A percentile compares a stretch with the other conserved stretches of the same genome.
Conservation (phyloP, 2,329 filamentous ascomycete genomes). For the Neodidymelliopsis sp. region DNA sequence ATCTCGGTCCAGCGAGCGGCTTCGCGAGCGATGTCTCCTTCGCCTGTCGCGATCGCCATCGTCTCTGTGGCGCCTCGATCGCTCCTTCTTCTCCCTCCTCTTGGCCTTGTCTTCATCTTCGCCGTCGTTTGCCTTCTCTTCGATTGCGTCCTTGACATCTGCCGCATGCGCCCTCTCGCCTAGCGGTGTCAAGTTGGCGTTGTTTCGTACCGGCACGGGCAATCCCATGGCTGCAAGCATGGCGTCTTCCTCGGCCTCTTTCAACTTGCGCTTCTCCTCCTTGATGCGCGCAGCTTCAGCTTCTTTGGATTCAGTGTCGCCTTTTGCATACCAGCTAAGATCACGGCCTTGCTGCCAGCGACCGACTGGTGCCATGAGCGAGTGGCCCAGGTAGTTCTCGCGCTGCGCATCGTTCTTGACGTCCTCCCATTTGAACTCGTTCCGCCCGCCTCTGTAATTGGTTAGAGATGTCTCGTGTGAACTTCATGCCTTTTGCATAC, state of each 20-base stretch:
- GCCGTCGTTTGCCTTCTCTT: constrained; percentile 54
- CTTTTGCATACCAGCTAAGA: constrained; percentile 70
- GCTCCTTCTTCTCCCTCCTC: constrained; percentile 33
- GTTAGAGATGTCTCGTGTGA: background rate
- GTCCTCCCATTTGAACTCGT: constrained; percentile 96
- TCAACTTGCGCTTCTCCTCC: constrained; percentile 81
- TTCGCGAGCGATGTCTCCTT: constrained; percentile 37
- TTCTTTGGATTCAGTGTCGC: constrained; percentile 64
- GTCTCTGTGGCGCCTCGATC: constrained; percentile 33
- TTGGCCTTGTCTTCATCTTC: constrained; percentile 30
- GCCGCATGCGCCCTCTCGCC: constrained; percentile 59
- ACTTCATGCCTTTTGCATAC: no score
- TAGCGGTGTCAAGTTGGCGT: constrained; percentile 69
- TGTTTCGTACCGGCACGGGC: constrained; percentile 71
- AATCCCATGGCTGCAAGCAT: constrained; percentile 83
- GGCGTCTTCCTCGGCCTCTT: constrained; percentile 92
- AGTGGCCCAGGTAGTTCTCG: constrained; percentile 91
- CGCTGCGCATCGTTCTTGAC: constrained; percentile 86
- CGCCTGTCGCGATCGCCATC: constrained; percentile 33
- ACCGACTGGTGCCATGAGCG: constrained; percentile 88
- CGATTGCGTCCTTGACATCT: constrained; percentile 64
- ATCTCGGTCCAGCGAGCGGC: constrained; percentile 38
- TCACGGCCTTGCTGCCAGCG: constrained; percentile 86
- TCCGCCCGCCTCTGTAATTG: constrained; percentile 72
- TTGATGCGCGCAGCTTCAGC: constrained; percentile 62